Conservation (phyloP, 208 protist species). For the Lotmaria passim region DNA sequence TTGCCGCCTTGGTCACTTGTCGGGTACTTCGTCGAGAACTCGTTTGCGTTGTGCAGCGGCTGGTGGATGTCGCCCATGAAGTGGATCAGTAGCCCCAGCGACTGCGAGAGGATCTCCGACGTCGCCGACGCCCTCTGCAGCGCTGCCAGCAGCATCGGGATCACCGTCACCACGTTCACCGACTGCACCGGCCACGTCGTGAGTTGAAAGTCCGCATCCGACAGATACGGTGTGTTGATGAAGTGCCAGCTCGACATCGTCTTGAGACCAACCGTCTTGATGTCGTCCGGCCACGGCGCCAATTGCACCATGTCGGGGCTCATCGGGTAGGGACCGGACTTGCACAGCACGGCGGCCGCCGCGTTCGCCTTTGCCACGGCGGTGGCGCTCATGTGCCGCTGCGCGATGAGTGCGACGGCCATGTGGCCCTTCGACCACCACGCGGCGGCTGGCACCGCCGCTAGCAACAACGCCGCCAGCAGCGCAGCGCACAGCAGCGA, state of each 20-base stretch:
- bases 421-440: constrained; percentile 71
- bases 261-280: constrained; percentile 34
- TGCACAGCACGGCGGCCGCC: constrained; percentile 5
- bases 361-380: constrained; percentile 22
- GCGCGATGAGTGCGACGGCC: constrained; percentile 55
- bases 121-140: constrained; percentile 7
- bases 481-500: constrained; percentile 9
- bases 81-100: constrained; percentile 54
- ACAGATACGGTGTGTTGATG: constrained; percentile 50
- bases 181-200: constrained; percentile 19
- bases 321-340: constrained; percentile 44
- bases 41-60: constrained; percentile 41
- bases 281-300: constrained; percentile 57
- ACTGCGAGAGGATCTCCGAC: constrained; percentile 11
- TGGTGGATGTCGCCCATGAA: constrained; percentile 56
- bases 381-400: constrained; percentile 30
- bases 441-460: constrained; percentile 12
- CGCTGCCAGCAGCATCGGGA: constrained; percentile 32
- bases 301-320: constrained; percentile 50
- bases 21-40: constrained; percentile 44
- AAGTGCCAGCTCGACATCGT: constrained; percentile 57
- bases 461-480: neutral
- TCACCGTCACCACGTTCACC: constrained; percentile 47
- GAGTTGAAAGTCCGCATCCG: constrained; percentile 26
- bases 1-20: constrained; percentile 59